phyloP scores from a whole-genome alignment of 192 early-diverging fungal genomes.

The Coemansia sp. region DNA sequence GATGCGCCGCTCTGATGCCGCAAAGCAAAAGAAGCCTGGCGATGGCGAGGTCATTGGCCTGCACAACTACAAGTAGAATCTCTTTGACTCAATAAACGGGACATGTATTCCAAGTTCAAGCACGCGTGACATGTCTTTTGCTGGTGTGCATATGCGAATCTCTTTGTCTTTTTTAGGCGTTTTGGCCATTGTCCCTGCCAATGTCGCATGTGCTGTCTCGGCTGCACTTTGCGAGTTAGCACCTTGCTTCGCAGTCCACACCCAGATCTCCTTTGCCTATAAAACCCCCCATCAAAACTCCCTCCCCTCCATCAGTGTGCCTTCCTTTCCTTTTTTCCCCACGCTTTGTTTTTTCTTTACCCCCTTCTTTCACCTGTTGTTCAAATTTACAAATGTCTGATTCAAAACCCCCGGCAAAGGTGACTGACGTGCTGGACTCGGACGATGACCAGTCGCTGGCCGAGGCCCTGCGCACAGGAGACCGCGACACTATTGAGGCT shows the following conservation, averaged over 20 bases:
- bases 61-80: slow-evolving; percentile 47
- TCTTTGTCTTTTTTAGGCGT: slow-evolving; percentile 1
- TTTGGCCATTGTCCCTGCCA: slow-evolving; percentile 1
- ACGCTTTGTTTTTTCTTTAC: background rate
- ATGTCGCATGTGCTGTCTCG: background rate
- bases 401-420: slow-evolving; percentile 3
- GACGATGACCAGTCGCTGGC: slow-evolving; percentile 36
- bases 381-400: slow-evolving; percentile 10
- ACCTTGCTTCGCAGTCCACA: background rate
- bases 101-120: background rate
- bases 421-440: slow-evolving; percentile 7
- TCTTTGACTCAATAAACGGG: background rate
- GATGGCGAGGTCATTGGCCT: slow-evolving; percentile 52
- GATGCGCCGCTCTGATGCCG: slow-evolving; percentile 39
- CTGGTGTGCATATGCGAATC: slow-evolving; percentile 7
- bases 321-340: background rate
- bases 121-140: background rate
- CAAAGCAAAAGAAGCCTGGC: slow-evolving; percentile 37
- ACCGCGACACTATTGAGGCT: slow-evolving; percentile 49
- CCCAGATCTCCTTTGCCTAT: background rate
- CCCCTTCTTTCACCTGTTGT: slow-evolving; percentile 1
- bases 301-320: background rate
- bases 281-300: background rate
- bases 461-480: slow-evolving; percentile 43
- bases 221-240: background rate